Base-by-base conservation (phyloP, 2,329 filamentous ascomycete species). In the Claviceps monticola region DNA sequence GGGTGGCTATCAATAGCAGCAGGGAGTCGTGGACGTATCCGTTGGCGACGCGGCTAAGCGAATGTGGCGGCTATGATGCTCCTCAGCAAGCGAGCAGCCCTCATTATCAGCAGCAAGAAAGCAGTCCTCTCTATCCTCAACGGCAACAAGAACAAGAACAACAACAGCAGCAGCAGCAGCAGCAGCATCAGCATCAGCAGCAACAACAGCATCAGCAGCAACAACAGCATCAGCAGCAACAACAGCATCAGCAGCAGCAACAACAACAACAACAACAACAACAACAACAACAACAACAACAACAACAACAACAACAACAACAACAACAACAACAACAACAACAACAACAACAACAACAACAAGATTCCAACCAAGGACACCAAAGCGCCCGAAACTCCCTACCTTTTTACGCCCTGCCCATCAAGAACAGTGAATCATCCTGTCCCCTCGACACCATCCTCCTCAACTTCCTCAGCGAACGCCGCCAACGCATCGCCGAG, bases 381-480 rank as follows among this genome's bases (percentile, higher is more conserved):
- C 51, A 23, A 54, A 8, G 44, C 34, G 13, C 55, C 1, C 26
- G 9, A 29, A 29, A 29, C 26, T 29, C 26, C 8, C 8, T 29
- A 16, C 48, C 59, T 34, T 55, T 59, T 26, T 63, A 62, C 52
- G 57, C 64, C 21, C 51, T 55, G 21, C 61, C 75, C 37, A 68
- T 83, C 48, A 75, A 74, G 55, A 87, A 88, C 60, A 73, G 77
- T 19, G 64, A 74, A 1, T 76, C 87, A 1, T 89, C 86, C 0
- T 93, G 86, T 63, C 80, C 86, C 0, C 74, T 95, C 1, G 89
- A 95, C 61, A 74, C 72, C 43, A 77, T 95, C n/a, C 75, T 95
- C 45, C 75, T 91, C 23, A 83, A 90, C 62, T 94, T 93, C 61
- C 74, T 93, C 29, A 74, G 78, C 26, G 80, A 87, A 59, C 79